These are phyloP conservation scores for Gossypium longicalyx DNA, from an alignment of 345 rosid genomes.

Conservation along the genomic window DNA sequence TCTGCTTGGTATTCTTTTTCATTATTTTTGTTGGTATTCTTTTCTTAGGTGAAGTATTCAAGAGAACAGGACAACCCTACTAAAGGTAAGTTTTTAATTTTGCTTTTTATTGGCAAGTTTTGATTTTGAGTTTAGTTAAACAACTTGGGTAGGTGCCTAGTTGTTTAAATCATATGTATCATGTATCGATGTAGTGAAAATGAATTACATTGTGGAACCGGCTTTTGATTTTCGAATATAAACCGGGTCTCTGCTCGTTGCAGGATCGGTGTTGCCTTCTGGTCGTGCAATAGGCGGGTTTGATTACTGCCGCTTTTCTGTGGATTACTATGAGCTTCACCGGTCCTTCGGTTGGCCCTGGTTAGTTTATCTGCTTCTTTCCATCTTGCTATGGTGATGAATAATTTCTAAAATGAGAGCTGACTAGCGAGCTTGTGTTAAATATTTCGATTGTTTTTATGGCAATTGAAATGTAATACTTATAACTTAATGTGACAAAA, in stretches of 20 bases:
- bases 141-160: neutral
- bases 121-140: neutral
- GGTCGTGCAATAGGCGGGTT: slow-evolving; percentile 6
- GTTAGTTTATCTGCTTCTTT: slow-evolving; percentile 36
- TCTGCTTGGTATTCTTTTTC: no score
- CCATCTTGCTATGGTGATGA: neutral
- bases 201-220: neutral
- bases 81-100: no score
- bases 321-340: slow-evolving; percentile 58
- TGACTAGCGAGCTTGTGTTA: no score
- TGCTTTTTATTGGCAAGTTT: neutral
- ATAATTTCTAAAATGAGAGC: neutral
- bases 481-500: slow-evolving; percentile 1
- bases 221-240: neutral
- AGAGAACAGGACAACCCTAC: no score
- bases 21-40: no score
- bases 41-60: no score
- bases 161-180: neutral
- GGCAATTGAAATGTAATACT: neutral
- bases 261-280: slow-evolving; percentile 23
- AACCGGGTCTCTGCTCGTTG: slow-evolving; percentile 17
- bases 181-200: neutral
- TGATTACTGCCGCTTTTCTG: slow-evolving; percentile 12
- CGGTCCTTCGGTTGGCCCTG: slow-evolving; percentile 62
- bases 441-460: neutral